These are phyloP conservation scores for Sclerotinia nivalis DNA, from an alignment of 2,329 filamentous ascomycete species.

Conservation along the genomic window DNA sequence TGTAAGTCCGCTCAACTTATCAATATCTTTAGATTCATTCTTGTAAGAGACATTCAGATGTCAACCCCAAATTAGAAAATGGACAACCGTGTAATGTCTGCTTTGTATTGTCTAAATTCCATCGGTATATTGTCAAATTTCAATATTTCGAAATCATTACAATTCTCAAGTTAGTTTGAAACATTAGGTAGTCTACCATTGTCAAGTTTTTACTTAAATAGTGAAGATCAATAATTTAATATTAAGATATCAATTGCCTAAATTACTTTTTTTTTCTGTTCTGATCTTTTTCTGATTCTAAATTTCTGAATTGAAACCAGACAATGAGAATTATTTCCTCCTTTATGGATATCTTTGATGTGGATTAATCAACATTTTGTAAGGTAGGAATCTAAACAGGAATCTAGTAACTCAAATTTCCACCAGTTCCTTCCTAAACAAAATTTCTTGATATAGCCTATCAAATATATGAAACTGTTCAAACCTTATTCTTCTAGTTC, in stretches of 20 bases:
- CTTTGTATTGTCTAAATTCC: not conserved
- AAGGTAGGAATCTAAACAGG: not conserved
- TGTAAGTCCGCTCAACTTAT: not conserved
- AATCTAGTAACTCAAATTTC: not conserved
- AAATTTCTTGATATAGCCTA: too few relatives aligned
- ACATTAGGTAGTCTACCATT: not conserved
- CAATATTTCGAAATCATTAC: not conserved
- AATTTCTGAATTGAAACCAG: not conserved
- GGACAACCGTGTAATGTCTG: not conserved
- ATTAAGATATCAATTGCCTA: too few relatives aligned
- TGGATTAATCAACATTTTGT: not conserved
- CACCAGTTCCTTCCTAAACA: too few relatives aligned
- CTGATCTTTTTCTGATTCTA: not conserved
- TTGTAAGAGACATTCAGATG: not conserved
- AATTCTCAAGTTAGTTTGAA: not conserved
- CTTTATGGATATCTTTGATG: not conserved
- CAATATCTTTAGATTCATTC: not conserved
- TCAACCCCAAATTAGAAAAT: not conserved
- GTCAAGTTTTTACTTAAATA: not conserved
- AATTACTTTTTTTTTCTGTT: too few relatives aligned
- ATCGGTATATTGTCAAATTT: not conserved
- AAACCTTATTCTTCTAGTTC: not conserved
- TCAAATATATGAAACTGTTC: not conserved
- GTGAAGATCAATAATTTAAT: too few relatives aligned
- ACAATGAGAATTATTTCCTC: not conserved